Conservation (phyloP, 2,329 filamentous ascomycete species). For the Claviceps quebecensis region DNA sequence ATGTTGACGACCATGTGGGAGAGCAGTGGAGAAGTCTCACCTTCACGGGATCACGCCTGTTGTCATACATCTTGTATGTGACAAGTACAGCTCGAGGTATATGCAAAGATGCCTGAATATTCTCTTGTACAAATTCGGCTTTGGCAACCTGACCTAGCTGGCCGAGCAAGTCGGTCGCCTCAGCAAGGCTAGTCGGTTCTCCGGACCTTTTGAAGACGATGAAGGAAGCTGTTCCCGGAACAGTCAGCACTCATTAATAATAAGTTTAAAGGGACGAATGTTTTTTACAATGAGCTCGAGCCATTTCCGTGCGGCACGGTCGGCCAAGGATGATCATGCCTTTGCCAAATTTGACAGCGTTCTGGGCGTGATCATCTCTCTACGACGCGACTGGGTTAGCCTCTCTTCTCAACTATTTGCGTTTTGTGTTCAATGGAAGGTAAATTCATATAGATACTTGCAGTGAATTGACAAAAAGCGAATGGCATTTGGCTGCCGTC, state of each 20-base stretch:
- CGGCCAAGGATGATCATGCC: constrained; percentile 39
- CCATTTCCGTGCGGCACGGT: constrained; percentile 44
- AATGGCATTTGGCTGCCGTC: constrained; percentile 45
- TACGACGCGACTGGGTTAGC: constrained; percentile 12
- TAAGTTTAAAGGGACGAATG: constrained; percentile 11
- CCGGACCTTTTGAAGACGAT: constrained; percentile 28
- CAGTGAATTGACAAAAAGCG: constrained; percentile 50
- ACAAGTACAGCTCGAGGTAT: constrained; percentile 29
- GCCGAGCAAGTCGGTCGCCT: constrained; percentile 29
- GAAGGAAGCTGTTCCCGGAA: constrained; percentile 28
- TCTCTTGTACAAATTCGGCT: constrained; percentile 20
- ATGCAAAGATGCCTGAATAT: constrained; percentile 19
- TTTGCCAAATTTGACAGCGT: constrained; percentile 32
- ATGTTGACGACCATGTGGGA: neutral
- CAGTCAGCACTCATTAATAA: constrained; percentile 11
- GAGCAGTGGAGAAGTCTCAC: constrained; percentile 22
- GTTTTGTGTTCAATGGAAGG: too few species aligned
- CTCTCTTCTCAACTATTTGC: neutral
- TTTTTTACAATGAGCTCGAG: constrained; percentile 45
- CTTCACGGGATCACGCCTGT: constrained; percentile 31
- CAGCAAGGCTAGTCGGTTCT: constrained; percentile 23
- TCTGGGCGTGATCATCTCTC: constrained; percentile 34
- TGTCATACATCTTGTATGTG: constrained; percentile 37
- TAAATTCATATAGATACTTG: constrained; percentile 20
- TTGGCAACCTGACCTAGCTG: constrained; percentile 30